Conservation (phyloP, 2,329 filamentous ascomycete genomes). For the Microsporum canis region DNA sequence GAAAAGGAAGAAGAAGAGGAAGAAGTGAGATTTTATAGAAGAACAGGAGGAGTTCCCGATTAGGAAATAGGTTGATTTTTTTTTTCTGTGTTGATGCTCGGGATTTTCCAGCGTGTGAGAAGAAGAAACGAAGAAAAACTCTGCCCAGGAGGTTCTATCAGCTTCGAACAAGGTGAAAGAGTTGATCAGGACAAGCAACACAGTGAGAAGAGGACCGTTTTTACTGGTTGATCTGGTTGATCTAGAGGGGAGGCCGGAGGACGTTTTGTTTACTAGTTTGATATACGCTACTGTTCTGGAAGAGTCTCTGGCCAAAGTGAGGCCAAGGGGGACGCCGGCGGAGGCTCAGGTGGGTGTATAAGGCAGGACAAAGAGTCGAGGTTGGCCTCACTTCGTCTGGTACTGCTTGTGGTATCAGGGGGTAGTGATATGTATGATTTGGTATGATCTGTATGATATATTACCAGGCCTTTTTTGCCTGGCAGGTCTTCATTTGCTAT, state of each 20-base stretch:
- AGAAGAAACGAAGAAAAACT: neutral
- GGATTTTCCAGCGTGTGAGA: neutral
- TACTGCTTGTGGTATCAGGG: neutral
- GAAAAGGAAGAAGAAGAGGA: neutral
- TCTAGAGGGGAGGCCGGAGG: neutral
- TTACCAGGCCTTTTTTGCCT: neutral
- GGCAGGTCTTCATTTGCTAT: neutral
- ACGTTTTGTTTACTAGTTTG: neutral
- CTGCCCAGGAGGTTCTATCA: neutral
- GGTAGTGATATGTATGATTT: neutral
- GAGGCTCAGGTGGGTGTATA: neutral
- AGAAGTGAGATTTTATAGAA: slow-evolving; percentile 9
- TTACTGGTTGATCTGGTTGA: neutral
- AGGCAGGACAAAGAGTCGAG: neutral
- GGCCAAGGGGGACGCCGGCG: neutral
- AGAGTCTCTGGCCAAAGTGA: neutral
- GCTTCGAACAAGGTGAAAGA: neutral
- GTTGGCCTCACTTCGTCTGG: neutral
- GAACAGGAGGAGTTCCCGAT: neutral
- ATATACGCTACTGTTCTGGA: neutral
- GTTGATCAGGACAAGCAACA: too few relatives aligned
- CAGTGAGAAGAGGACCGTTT: neutral
- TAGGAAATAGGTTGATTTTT: neutral
- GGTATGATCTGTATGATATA: neutral
- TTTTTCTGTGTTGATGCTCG: neutral